These are phyloP conservation scores for Dictyostelium citrinum DNA, from an alignment of 78 protist genomes.

Conservation along the genomic window DNA sequence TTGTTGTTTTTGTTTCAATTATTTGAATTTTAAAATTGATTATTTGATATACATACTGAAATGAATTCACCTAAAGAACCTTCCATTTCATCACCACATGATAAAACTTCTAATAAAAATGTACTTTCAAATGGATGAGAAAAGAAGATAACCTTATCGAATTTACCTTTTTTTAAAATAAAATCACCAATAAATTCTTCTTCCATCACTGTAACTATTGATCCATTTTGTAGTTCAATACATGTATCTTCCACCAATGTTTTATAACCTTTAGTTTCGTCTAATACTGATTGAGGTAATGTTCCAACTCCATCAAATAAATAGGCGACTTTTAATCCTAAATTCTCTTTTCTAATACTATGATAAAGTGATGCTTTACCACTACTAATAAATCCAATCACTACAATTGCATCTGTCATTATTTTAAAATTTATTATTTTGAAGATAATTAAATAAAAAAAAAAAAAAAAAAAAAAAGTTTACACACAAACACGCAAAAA, in stretches of 20 bases:
- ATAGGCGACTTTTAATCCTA: background rate
- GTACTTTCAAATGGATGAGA: slow-evolving; percentile 30
- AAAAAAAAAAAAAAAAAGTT: background rate
- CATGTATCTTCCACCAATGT: background rate
- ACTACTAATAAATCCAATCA: slow-evolving; percentile 1
- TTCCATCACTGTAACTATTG: background rate
- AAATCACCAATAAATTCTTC: background rate
- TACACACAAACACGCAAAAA: too few relatives aligned
- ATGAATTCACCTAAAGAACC: slow-evolving; percentile 2
- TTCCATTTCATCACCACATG: slow-evolving; percentile 28
- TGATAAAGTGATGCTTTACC: slow-evolving; percentile 51
- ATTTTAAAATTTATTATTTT: background rate
- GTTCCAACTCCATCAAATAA: slow-evolving; percentile 19
- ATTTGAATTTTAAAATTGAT: background rate
- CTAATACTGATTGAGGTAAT: slow-evolving; percentile 31
- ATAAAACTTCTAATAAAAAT: slow-evolving; percentile 13
- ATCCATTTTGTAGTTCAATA: background rate
- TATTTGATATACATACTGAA: background rate
- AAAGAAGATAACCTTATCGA: slow-evolving; percentile 10
- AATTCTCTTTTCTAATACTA: background rate
- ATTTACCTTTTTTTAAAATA: background rate
- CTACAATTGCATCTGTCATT: slow-evolving; percentile 15
- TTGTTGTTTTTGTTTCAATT: background rate
- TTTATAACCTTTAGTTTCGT: background rate
- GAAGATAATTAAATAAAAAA: background rate